Evolutionary conservation across 2,329 filamentous ascomycete species (phyloP).

Genomic region (Chrysosporium keratinophilum): DNA sequence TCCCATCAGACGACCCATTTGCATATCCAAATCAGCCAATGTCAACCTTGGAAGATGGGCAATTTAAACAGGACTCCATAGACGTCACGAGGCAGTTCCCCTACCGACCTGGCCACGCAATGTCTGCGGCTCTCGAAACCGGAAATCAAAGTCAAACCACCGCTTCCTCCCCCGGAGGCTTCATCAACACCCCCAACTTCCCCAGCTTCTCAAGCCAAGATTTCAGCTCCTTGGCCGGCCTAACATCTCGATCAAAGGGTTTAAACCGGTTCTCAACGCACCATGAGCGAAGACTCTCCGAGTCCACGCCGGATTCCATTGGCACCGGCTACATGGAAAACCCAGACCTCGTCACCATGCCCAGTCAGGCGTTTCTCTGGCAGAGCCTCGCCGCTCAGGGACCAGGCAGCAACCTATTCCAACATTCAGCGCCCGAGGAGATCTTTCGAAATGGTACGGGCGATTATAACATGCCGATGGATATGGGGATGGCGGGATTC

Average conservation of each 20-base stretch:
- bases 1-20: conserved; percentile 41
- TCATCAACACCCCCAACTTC: conserved; percentile 7
- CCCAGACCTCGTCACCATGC: conserved; percentile 34
- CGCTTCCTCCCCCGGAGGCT: conserved; percentile 11
- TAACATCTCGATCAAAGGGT: conserved; percentile 11
- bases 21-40: conserved; percentile 43
- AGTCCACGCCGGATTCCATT: conserved; percentile 11
- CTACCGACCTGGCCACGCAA: conserved; percentile 9
- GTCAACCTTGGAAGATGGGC: conserved; percentile 36
- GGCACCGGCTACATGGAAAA: conserved; percentile 25
- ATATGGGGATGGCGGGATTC: conserved; percentile 21
- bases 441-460: conserved; percentile 19
- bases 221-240: background rate
- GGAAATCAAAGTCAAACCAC: conserved; percentile 4
- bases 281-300: conserved; percentile 5
- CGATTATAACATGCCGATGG: conserved; percentile 20
- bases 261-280: background rate
- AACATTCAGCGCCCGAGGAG: conserved; percentile 20
- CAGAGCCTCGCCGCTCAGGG: conserved; percentile 25
- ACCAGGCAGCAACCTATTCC: conserved; percentile 10
- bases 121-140: conserved; percentile 4
- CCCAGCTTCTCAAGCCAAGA: conserved; percentile 5
- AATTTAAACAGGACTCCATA: conserved; percentile 26
- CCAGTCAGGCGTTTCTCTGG: conserved; percentile 34
- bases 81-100: conserved; percentile 10